Evolutionary conservation across 2,329 filamentous ascomycete genomes (phyloP), one percentile per base, ranked within the genome.

Genomic region (Aspergillus puulaauensis): DNA sequence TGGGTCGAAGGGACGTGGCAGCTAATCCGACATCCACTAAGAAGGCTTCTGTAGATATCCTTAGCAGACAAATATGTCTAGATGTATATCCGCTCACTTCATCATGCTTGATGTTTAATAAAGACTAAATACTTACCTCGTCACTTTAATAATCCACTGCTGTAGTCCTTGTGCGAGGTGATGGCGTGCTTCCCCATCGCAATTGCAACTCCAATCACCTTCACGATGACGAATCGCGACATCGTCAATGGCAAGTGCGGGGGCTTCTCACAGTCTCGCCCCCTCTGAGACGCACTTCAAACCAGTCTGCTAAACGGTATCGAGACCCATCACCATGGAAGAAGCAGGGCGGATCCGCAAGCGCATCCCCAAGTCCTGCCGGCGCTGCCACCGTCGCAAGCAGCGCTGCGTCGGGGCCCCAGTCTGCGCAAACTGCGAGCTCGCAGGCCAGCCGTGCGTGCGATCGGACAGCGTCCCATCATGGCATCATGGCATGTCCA

Each of bases 401-500:
- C 66, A 68, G 45, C 64, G 62, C 43, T 67, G 66, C 44, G 64
- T 66, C 15, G 64, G 64, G 3, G 60, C 58, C 21, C 64, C 66
- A 2, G 61, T 58, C 15, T 68, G 64, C 46, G 53, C 60, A 1
- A 66, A 66, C 39, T 68, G 66, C 41, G 57, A 62, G 21, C 39
- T 59, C n/a, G 64, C 66, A 19, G 58, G 60, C 15, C 60, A 64
- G 37, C 52, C 61, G 0, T 67, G 66, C 23, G 45, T 61, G 3
- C 64, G 66, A 5, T 58, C 61, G 8, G 64, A 67, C 15, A 60
- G 46, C 5, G 51, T 62, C 1, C 60, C 64, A 3, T 66, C 61
- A 17, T 68, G 65, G 66, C 66, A 68, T 21, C 65, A 68, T 56
- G 64, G 58, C 15, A 68, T 68, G 66, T 67, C 64, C 9, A 67